Evolutionary conservation across 164 flowering plant genomes (phyloP), one percentile per base, ranked within the genome.

Genomic region (Dillenia suffruticosa): DNA sequence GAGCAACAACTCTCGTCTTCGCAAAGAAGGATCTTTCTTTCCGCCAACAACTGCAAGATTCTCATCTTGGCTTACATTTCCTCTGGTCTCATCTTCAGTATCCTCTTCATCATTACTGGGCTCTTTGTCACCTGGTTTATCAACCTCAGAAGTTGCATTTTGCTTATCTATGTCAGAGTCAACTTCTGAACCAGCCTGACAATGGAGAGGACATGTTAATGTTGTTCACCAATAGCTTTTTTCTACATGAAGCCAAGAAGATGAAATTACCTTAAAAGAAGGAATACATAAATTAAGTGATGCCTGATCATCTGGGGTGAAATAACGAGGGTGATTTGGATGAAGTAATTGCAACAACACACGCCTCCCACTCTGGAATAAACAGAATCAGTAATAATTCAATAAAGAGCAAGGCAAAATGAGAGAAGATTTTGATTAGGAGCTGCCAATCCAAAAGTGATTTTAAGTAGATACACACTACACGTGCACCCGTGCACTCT

Each of bases 261-360:
- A 56, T 54, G 17, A 44, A 62, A 46, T 66, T 78, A 63, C 97
- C 96, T 81, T 77, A 63, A 94, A 76, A 57, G 96, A 91, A 61
- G 97, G 87, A 65, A 94, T 65, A 47, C 83, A 78, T 50, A 72
- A 61, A 78, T 68, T 75, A 56, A 90, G 70, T 62, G 84, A 73
- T 51, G 80, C 77, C 63, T 85, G 70, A 66, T 91, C 96, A 49
- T 85, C 88, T 14, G 87, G 84, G 75, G 77, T 82, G 66, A 87
- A 67, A 79, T 88, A 94, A 55, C 90, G 96, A 47, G 84, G 56
- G 66, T 81, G 84, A 69, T 86, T 72, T 53, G 99, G 99, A 81
- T 84, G 88, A 62, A 94, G 96, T 57, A 94, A 81, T 69, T 94
- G 99, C 71, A 94, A 68, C 16, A 94, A 32, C 8, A 77, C 77